Evolutionary conservation across 2,329 filamentous ascomycete species (phyloP).

Genomic region (Penicillium verrucosum): DNA sequence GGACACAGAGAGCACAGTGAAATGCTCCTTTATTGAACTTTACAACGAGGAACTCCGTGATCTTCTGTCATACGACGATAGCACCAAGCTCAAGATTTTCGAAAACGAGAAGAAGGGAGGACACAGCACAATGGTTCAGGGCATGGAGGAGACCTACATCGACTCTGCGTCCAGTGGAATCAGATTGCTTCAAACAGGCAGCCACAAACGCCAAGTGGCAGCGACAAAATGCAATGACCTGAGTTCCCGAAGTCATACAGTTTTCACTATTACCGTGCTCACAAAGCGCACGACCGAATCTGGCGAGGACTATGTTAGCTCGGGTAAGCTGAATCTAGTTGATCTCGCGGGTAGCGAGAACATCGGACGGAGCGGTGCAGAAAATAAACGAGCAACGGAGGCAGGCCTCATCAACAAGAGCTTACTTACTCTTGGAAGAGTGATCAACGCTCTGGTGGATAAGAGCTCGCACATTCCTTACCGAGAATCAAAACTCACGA

Average conservation of each 20-base stretch:
- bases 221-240: slow-evolving; percentile 99
- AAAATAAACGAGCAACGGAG: slow-evolving; percentile 95
- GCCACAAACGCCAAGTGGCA: slow-evolving; percentile 92
- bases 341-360: slow-evolving; percentile 97
- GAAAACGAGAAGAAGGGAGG: slow-evolving; percentile 85
- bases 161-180: slow-evolving; percentile 81
- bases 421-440: slow-evolving; percentile 85
- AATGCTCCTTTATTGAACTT: slow-evolving; percentile 96
- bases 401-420: slow-evolving; percentile 98
- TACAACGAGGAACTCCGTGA: slow-evolving; percentile 98
- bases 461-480: slow-evolving; percentile 84
- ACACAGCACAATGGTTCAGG: slow-evolving; percentile 80
- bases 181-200: slow-evolving; percentile 81
- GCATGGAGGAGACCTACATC: slow-evolving; percentile 96
- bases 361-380: slow-evolving; percentile 91
- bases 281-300: slow-evolving; percentile 77
- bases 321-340: slow-evolving; percentile 92
- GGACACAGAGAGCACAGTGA: slow-evolving; percentile 80
- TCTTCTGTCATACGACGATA: slow-evolving; percentile 77
- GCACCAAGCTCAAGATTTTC: slow-evolving; percentile 86
- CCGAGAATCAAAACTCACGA: slow-evolving; percentile 91
- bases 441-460: slow-evolving; percentile 96
- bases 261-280: slow-evolving; percentile 93
- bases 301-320: slow-evolving; percentile 84
- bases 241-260: slow-evolving; percentile 92